A percentile compares a stretch with the other conserved stretches of the same genome.
Evolutionary conservation across 495 filamentous ascomycete species (phyloP).

Genomic region (Penicillium lagena): DNA sequence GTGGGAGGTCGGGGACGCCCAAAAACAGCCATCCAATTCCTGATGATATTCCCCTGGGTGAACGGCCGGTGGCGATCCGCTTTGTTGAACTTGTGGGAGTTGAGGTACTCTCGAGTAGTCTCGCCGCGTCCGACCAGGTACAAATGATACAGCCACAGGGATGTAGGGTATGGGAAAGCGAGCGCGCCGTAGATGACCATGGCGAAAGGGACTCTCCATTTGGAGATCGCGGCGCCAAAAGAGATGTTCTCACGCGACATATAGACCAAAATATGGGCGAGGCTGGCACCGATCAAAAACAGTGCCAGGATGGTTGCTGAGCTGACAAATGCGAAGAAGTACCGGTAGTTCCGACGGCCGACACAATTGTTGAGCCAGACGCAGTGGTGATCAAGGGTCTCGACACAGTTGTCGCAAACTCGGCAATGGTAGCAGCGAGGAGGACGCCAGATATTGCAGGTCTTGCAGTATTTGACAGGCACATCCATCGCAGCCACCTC

Average conservation of each 20-base stretch:
- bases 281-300: conserved; percentile 66
- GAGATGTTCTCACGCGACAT: conserved; percentile 49
- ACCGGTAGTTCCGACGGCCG: conserved; percentile 94
- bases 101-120: conserved; percentile 93
- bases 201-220: conserved; percentile 75
- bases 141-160: conserved; percentile 79
- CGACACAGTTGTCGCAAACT: conserved; percentile 92
- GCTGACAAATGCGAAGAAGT: conserved; percentile 87
- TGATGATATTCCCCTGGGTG: conserved; percentile 66
- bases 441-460: conserved; percentile 93
- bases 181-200: conserved; percentile 81
- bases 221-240: conserved; percentile 59
- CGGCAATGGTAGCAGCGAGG: conserved; percentile 94
- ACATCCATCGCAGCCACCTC: conserved; percentile 86
- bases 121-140: conserved; percentile 86
- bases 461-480: conserved; percentile 95
- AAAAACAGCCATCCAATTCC: conserved; percentile 78
- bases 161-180: conserved; percentile 72
- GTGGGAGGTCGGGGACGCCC: conserved; percentile 79
- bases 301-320: conserved; percentile 67
- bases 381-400: conserved; percentile 97
- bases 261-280: conserved; percentile 76
- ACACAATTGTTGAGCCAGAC: conserved; percentile 99
- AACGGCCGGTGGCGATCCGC: conserved; percentile 89
- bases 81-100: conserved; percentile 89